Evolutionary conservation across 2,329 filamentous ascomycete species (phyloP).

Genomic region (Rachicladosporium sp.): DNA sequence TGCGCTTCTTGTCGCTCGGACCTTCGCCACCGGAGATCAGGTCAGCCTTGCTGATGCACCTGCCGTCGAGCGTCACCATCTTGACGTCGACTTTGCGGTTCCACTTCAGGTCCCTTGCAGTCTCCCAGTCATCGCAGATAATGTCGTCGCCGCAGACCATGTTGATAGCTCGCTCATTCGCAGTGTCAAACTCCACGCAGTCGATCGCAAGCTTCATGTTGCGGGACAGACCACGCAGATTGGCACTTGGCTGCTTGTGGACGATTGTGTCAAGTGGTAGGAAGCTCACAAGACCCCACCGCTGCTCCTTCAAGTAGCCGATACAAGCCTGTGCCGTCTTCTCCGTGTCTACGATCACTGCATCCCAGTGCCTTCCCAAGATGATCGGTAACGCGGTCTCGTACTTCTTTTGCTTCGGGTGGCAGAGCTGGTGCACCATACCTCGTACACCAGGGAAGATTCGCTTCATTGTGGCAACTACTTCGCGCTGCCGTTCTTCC

Average conservation of each 20-base stretch:
- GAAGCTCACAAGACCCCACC: constrained; percentile 78
- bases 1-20: constrained; percentile 54
- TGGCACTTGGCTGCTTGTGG: constrained; percentile 79
- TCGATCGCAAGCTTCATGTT: constrained; percentile 83
- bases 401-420: constrained; percentile 93
- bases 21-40: constrained; percentile 92
- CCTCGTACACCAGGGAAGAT: constrained; percentile 88
- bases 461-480: constrained; percentile 73
- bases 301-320: constrained; percentile 82
- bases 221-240: constrained; percentile 76
- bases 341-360: constrained; percentile 87
- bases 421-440: constrained; percentile 80
- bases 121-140: constrained; percentile 75
- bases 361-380: constrained; percentile 84
- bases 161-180: constrained; percentile 80
- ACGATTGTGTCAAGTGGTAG: constrained; percentile 96
- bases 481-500: constrained; percentile 67
- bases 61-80: constrained; percentile 89
- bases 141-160: constrained; percentile 93
- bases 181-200: constrained; percentile 83
- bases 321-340: constrained; percentile 92
- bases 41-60: constrained; percentile 90
- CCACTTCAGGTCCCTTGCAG: constrained; percentile 84
- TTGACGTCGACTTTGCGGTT: constrained; percentile 77
- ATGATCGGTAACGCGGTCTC: constrained; percentile 87